Percentiles rank a stretch among this genome's conserved stretches.
These are phyloP conservation scores for Calamus simplicifolius DNA, from an alignment of 176 grass and related monocot species.

Conservation along the genomic window DNA sequence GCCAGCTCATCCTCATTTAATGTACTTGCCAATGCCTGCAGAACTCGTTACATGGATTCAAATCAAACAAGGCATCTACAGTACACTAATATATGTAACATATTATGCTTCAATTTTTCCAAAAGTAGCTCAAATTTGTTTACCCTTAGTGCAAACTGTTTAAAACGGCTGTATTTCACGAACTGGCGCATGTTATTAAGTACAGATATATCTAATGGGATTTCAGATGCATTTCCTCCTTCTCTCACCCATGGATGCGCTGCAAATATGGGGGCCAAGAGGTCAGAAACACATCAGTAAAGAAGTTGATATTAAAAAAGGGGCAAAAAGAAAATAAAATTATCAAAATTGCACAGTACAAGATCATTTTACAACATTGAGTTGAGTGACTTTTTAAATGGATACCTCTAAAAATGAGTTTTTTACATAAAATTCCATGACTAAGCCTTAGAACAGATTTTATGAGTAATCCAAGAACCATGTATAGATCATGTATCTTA, in stretches of 20 bases:
- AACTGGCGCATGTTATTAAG: constrained; percentile 77
- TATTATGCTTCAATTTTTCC: too few species aligned
- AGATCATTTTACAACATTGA: too few species aligned
- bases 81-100: neutral
- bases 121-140: neutral
- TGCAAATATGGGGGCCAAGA: constrained; percentile 15
- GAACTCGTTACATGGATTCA: constrained; percentile 3
- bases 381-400: too few species aligned
- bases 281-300: too few species aligned
- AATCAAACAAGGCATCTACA: neutral
- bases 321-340: constrained; percentile 5
- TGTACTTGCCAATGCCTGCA: constrained; percentile 82
- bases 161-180: constrained; percentile 95
- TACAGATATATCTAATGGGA: constrained; percentile 94
- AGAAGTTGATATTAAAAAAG: neutral
- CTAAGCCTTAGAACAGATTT: too few species aligned
- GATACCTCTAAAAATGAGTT: too few species aligned
- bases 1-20: constrained; percentile 67
- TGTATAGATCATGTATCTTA: too few species aligned
- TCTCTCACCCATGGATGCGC: constrained; percentile 96
- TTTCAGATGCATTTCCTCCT: constrained; percentile 81
- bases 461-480: too few species aligned
- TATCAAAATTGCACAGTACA: too few species aligned
- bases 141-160: constrained; percentile 95
- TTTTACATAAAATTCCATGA: too few species aligned